These are phyloP conservation scores for barrel medic (Medicago truncatula) DNA, from an alignment of 306 rosid genomes.

Conservation along the genomic window DNA sequence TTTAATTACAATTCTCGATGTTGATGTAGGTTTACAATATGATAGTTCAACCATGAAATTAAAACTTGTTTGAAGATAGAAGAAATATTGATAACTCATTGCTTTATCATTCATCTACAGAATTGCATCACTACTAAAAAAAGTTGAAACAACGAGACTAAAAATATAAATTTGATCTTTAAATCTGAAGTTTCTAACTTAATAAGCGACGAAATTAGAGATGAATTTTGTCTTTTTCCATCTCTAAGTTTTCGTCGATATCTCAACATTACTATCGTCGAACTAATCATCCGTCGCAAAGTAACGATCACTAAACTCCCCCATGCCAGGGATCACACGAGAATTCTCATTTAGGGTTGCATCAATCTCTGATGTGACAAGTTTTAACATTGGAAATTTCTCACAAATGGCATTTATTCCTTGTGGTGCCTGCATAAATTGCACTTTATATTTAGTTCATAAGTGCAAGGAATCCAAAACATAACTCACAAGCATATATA, in stretches of 20 bases:
- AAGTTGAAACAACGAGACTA: too few relatives aligned
- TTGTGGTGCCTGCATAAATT: conserved; percentile 75
- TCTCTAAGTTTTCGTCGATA: not conserved
- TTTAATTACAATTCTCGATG: too few relatives aligned
- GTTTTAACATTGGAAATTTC: conserved; percentile 76
- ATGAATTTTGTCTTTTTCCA: too few relatives aligned
- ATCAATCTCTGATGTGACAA: conserved; percentile 90
- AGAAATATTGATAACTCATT: too few relatives aligned
- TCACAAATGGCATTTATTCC: conserved; percentile 76
- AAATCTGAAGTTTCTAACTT: too few relatives aligned
- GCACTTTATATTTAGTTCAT: not conserved
- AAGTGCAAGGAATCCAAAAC: conserved; percentile 1
- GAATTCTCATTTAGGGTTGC: conserved; percentile 62
- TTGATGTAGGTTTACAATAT: too few relatives aligned
- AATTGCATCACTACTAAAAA: too few relatives aligned
- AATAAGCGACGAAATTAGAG: too few relatives aligned
- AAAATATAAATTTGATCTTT: too few relatives aligned
- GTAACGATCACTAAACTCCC: conserved; percentile 90
- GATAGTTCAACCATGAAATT: too few relatives aligned
- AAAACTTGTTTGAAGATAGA: too few relatives aligned
- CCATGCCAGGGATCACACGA: conserved; percentile 85
- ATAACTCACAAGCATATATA: not conserved
- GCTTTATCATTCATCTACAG: too few relatives aligned
- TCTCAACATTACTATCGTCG: not conserved
- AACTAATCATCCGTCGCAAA: conserved; percentile 69